Percentiles rank a stretch among this genome's conserved stretches.
Evolutionary conservation across 169 alveolate species (phyloP).

Genomic region (Cryptosporidium sp.): DNA sequence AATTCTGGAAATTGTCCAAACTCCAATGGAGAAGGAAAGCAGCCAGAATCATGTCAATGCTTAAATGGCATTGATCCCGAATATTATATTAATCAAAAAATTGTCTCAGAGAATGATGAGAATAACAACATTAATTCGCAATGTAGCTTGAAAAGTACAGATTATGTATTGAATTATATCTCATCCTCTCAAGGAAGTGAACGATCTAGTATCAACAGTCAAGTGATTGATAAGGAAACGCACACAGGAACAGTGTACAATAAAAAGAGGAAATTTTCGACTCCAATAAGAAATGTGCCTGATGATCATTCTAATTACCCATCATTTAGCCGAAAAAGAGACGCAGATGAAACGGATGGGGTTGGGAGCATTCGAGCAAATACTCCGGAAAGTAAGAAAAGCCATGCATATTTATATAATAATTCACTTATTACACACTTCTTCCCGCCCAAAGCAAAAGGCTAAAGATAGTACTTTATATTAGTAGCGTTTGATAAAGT

Average conservation of each 20-base stretch:
- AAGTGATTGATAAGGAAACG: background rate
- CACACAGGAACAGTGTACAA: background rate
- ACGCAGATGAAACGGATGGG: background rate
- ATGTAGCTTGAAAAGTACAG: slow-evolving; percentile 1
- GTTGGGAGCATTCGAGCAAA: background rate
- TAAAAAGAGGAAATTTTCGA: slow-evolving; percentile 35
- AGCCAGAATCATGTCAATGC: background rate
- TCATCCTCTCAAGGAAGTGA: slow-evolving; percentile 16
- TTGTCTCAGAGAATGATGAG: background rate
- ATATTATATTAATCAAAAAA: background rate
- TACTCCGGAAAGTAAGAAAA: slow-evolving; percentile 2
- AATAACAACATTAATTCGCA: slow-evolving; percentile 9
- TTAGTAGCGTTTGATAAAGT: background rate
- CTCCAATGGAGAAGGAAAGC: background rate
- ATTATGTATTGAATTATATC: background rate
- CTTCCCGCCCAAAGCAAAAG: slow-evolving; percentile 41
- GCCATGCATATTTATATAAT: background rate
- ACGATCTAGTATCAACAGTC: background rate
- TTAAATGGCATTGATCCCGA: background rate
- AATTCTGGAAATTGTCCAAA: background rate
- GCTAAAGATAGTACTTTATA: background rate
- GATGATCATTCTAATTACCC: background rate
- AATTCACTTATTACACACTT: slow-evolving; percentile 63
- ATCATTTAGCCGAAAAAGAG: background rate
- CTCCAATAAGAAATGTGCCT: background rate